Base-by-base conservation (phyloP, 2,329 filamentous ascomycete genomes). In the Apiospora phragmitis region DNA sequence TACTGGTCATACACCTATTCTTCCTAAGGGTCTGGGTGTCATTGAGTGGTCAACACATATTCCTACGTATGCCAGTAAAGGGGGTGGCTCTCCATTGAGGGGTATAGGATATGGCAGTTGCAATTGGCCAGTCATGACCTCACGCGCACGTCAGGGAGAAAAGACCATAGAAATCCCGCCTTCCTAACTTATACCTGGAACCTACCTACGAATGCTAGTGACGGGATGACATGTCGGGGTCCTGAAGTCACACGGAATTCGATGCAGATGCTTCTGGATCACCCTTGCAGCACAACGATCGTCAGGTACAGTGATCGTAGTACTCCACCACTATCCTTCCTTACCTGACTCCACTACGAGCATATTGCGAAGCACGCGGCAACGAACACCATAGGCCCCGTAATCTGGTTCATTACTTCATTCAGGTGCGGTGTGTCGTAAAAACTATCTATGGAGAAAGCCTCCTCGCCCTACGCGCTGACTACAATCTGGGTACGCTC, bases 401-500 rank as follows among this genome's bases (percentile, higher is more conserved):
- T n/a, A n/a, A 38, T 18, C 18, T 18, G 29, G 3, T 21, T 35
- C 51, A 14, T 32, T 21, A 18, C 12, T 35, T 21, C 26, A 32
- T 59, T 21, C 51, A 16, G 35, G 16, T 49, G 21, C 21, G 4
- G 14, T 6, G 35, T 21, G 7, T 21, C 3, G 26, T 16, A 11
- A 21, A 29, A 32, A 35, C 14, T n/a, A 38, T 18, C 55, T 35
- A n/a, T n/a, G 8, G 55, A 18, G 32, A 29, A n/a, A 2, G 9
- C 8, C 32, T 38, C 21, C 55, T 38, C 55, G 12, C 8, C 29
- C 32, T 38, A n/a, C 32, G 55, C 3, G 0, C 32, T n/a, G 12
- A 21, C 47, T 66, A 69, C 59, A 69, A 49, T 29, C 42, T 69
- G 26, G 69, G 62, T 14, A 71, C 72, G 29, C 79, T 77, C 77